Evolutionary conservation across 1,284 basidiomycete genomes (phyloP), one percentile per base, ranked within the genome.

Genomic region (Pterula multifida): DNA sequence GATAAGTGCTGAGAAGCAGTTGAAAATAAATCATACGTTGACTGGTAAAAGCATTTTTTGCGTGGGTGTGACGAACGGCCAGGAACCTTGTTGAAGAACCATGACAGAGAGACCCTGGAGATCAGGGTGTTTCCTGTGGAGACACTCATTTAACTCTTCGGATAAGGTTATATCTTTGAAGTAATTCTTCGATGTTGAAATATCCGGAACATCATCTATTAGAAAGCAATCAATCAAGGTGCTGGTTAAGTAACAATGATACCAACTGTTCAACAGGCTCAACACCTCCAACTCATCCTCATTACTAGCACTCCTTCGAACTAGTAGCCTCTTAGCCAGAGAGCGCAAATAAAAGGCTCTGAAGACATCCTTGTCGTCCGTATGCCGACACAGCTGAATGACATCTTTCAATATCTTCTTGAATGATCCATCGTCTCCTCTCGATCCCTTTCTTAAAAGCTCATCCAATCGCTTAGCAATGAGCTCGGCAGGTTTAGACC

Each of bases 291-390:
- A 81, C 70, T 99, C 95, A 58, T 93, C 85, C 62, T 98, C 94
- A 57, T 92, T 83, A 3, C 85, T 90, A 0, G 95, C 94, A 49
- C 85, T 91, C 61, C 85, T 85, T 58, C 83, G 82, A 17, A 97
- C 71, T 35, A 99, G 68, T 50, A 99, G 63, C 35, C 95, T 78
- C 69, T 91, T 96, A 17, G 94, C 90, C 49, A 98, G 70, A 46
- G 85, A 81, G 6, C 89, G 81, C 61, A 90, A 87, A 66, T 98
- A 99, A 68, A 96, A 98, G 26, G 88, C 88, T 58, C 94, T 83
- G 67, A 97, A 97, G 17, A 93, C 89, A 60, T 95, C 91, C 63
- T 90, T 91, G 63, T 93, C 90, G 50, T 87, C 80, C 2, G 91
- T 93, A 63, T 83, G 96, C 44, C 92, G 74, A 65, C 96, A 95